Conservation (phyloP, 2,329 filamentous ascomycete species). For the Cercospora citrullina region DNA sequence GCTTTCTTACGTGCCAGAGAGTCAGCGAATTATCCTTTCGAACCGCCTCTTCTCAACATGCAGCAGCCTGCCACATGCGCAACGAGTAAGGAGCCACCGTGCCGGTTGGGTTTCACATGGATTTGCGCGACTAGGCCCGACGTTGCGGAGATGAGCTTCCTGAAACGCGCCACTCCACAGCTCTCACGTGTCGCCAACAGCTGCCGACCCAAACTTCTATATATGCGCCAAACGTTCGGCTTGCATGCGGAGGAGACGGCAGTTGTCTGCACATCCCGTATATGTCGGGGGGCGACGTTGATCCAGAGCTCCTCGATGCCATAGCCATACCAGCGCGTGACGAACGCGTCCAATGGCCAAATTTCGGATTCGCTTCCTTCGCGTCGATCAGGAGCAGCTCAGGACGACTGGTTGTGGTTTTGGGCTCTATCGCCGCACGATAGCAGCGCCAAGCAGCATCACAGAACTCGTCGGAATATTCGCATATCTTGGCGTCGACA, state of each 20-base stretch:
- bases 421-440: not conserved
- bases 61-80: not conserved
- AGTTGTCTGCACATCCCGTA: not conserved
- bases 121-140: conserved; percentile 7
- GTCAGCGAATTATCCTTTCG: not conserved
- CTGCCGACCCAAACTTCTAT: conserved; percentile 6
- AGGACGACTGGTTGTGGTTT: not conserved
- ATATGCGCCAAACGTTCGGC: not conserved
- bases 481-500: not conserved
- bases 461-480: not conserved
- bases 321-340: not conserved
- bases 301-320: not conserved
- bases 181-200: conserved; percentile 5
- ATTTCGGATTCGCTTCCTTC: conserved; percentile 10
- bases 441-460: not conserved
- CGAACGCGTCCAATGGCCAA: conserved; percentile 4
- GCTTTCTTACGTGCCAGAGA: not conserved
- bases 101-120: conserved; percentile 10
- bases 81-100: not conserved
- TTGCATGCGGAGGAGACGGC: not conserved
- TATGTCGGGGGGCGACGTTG: not conserved
- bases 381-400: conserved; percentile 2
- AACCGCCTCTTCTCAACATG: not conserved
- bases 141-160: conserved; percentile 18
- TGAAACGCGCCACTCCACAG: not conserved